Conservation (phyloP, 2,329 filamentous ascomycete genomes). For the Allantophomopsis lycopodina region DNA sequence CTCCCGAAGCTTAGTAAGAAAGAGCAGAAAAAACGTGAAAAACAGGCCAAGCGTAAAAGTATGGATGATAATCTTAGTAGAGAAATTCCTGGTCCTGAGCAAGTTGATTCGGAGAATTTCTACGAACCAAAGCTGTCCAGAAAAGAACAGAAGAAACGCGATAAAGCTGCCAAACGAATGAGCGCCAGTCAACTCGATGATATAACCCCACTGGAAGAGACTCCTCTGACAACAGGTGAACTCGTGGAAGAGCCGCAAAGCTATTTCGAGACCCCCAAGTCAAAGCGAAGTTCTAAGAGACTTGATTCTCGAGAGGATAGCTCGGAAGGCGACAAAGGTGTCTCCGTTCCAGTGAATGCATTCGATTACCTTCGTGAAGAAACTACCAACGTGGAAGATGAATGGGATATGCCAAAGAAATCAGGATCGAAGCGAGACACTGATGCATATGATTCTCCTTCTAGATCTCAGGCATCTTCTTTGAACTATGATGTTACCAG, state of each 20-base stretch:
- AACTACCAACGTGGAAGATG: slow-evolving; percentile 15
- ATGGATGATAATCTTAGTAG: not conserved
- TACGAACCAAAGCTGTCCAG: slow-evolving; percentile 16
- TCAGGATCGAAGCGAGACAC: slow-evolving; percentile 21
- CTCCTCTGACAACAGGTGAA: slow-evolving; percentile 4
- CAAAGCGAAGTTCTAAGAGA: slow-evolving; percentile 14
- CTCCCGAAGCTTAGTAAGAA: slow-evolving; percentile 20
- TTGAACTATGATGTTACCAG: slow-evolving; percentile 1
- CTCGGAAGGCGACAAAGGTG: slow-evolving; percentile 5
- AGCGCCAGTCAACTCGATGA: slow-evolving; percentile 3
- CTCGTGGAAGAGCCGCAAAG: slow-evolving; percentile 11
- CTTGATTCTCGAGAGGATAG: slow-evolving; percentile 17
- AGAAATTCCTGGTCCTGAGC: not conserved
- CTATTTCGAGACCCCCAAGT: slow-evolving; percentile 18
- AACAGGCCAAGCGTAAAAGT: slow-evolving; percentile 19
- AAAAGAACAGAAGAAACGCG: slow-evolving; percentile 27
- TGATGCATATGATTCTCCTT: slow-evolving; percentile 12
- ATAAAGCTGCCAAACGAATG: slow-evolving; percentile 22
- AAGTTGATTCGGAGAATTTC: slow-evolving; percentile 1
- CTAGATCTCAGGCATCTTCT: slow-evolving; percentile 4
- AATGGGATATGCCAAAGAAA: slow-evolving; percentile 22
- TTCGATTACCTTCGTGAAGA: slow-evolving; percentile 17
- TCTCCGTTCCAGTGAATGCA: slow-evolving; percentile 16
- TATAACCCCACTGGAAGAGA: slow-evolving; percentile 6
- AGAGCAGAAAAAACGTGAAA: slow-evolving; percentile 29